Evolutionary conservation across 306 rosid genomes (phyloP).

Genomic region (Quillaja saponaria): DNA sequence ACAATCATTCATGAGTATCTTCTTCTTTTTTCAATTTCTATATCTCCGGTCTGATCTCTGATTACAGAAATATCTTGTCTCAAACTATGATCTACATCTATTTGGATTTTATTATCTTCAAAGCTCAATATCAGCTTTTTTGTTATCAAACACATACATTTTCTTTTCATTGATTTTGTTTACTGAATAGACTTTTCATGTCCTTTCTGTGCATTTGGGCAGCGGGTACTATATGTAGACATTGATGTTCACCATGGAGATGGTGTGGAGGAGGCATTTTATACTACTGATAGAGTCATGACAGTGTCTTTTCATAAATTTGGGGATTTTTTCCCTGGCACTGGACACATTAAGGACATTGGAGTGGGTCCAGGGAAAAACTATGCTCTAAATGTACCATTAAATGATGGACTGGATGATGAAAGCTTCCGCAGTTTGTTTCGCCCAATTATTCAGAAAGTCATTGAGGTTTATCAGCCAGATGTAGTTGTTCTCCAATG

Average conservation of each 20-base stretch:
- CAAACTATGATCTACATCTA: too few relatives aligned
- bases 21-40: too few relatives aligned
- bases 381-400: constrained; percentile 79
- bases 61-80: too few relatives aligned
- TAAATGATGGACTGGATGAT: constrained; percentile 86
- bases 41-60: too few relatives aligned
- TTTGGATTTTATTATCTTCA: too few relatives aligned
- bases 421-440: constrained; percentile 73
- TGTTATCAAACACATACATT: neutral
- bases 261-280: constrained; percentile 99
- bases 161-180: neutral
- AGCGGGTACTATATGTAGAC: constrained; percentile 87
- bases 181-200: constrained; percentile 8
- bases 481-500: constrained; percentile 91
- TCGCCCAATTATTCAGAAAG: constrained; percentile 70
- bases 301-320: constrained; percentile 85
- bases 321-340: constrained; percentile 92
- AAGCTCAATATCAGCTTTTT: too few relatives aligned
- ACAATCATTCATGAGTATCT: too few relatives aligned
- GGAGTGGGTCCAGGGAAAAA: constrained; percentile 77
- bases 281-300: constrained; percentile 93
- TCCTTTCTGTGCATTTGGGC: constrained; percentile 29
- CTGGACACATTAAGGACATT: constrained; percentile 74
- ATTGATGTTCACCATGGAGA: constrained; percentile 94
- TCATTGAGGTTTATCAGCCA: constrained; percentile 84